Evolutionary conservation across 2,329 filamentous ascomycete species (phyloP), one percentile per base, ranked within the genome.

Genomic region (Alternaria incomplexa): DNA sequence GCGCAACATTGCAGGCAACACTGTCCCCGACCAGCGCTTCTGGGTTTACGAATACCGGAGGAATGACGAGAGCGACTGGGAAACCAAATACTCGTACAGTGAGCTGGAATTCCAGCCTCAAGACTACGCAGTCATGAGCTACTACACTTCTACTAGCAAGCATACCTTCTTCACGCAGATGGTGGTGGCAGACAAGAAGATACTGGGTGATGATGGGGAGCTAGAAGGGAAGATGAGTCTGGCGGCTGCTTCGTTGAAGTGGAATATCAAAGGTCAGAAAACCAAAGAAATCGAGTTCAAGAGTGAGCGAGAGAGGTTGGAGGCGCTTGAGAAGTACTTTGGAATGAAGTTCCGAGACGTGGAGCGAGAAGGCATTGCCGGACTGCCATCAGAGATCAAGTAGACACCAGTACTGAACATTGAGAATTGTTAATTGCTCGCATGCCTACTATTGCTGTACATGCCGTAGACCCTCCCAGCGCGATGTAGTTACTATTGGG

Each of bases 81-180:
- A 84, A 22, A 81, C 86, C 2, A 85, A 84, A 51, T 92, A 92
- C 75, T 87, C 85, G 64, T 93, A 93, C 75, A 84, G 85, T 13
- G 79, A 80, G 67, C 64, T 80, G 4, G 79, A 80, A 51, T 80
- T 79, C 58, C 63, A 75, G 15, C 73, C 72, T 0, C 64, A 60
- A 17, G 79, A 80, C 54, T 80, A 77, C 56, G 61, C 47, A 10
- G 26, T 76, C 28, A 76, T 79, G 72, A 80, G 77, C 52, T 74
- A 77, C 54, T 78, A 62, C 57, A 79, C 75, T 7, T 79, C 76
- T 58, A 79, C 77, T 1, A 76, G 66, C 55, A 71, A 56, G n/a
- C 70, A 64, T 30, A 74, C 58, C 2, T 77, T 75, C 55, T 79
- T 80, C 62, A 80, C 77, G 3, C 64, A 68, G 13, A 65, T 67